Base-by-base conservation (phyloP, 2,329 filamentous ascomycete species). In the Fusarium clavum region DNA sequence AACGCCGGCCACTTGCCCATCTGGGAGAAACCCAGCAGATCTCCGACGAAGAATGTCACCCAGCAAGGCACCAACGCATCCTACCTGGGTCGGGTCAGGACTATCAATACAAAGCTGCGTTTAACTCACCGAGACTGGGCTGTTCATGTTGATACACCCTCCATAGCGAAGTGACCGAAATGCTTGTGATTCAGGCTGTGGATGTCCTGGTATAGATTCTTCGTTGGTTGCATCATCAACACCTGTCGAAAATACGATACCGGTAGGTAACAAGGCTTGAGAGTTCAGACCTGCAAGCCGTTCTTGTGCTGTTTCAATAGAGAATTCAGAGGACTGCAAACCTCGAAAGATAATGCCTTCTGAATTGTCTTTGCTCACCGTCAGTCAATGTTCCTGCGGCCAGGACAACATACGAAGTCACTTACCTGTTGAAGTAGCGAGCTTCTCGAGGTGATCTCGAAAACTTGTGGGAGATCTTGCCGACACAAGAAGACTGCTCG, bases 51-150 rank as follows among this genome's bases (percentile, higher is more conserved):
- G 89, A 25, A 98, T 79, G 70, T 97, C 93, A 8, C 87, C 86
- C n/a, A 98, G 81, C 4, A 98, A 82, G 27, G 94, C 94, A n/a
- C 94, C 94, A 27, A 91, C 92, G 79, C 96, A 98, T 5, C 93
- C 92, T 49, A 97, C 83, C 83, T 90, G 58, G 25, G 18, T n/a
- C 38, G 25, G 10, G 34, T 76, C n/a, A 75, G 48, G 40, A 25
- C 40, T 18, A n/a, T 12, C 29, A 34, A 13, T n/a, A 27, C 13
- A 22, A 3, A 8, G 38, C 11, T 54, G 11, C 8, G 16, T 5
- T 34, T 3, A 12, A 32, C 32, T 58, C 77, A 92, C 91, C 4
- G 94, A 93, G 14, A 92, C 77, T 8, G 80, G 83, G 73, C 92
- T 95, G 5, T 95, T 91, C 57, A 96, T 81, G 74, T 97, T 90